Evolutionary conservation across 306 rosid genomes (phyloP), one percentile per base, ranked within the genome.

Genomic region (Sicyos edulis): DNA sequence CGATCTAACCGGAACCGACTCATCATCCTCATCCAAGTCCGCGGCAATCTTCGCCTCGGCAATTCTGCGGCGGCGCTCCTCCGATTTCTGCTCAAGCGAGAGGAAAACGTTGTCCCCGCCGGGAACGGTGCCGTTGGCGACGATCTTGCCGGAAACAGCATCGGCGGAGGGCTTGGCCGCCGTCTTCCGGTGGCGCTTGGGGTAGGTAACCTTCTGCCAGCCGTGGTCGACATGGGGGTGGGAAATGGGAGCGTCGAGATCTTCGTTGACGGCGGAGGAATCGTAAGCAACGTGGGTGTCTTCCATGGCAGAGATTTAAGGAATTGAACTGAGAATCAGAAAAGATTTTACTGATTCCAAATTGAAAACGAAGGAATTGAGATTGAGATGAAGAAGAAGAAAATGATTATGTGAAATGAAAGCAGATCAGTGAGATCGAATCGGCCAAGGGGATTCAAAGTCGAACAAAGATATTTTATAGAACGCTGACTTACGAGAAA

Each of bases 121-220:
- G 53, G 78, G 7, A 24, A 73, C 26, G 9, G 78, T 16, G 0
- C 81, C 88, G 57, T 83, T 81, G 40, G 86, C 13, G 13, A 51
- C 73, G 12, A 82, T 54, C 66, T 81, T 84, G 54, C 14, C 80
- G 19, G 79, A 62, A 2, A 54, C 62, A 8, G 88, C 24, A 71
- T 86, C 91, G 9, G 86, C 29, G 50, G 83, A 47, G 71, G 54
- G 56, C 57, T 84, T 85, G 70, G 78, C 12, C 4, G 56, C 14
- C 4, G 56, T 47, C 87, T 88, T 92, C 85, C 77, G 87, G 78
- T 84, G 93, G 22, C 89, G 88, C 83, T 87, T 92, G 0, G 88
- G 79, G 83, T 92, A 92, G 62, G 90, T 84, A 22, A 92, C 98
- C 89, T 92, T 92, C 74, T 90, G 96, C 98, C 98, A 92, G 29